Base-by-base conservation (phyloP, 768 basidiomycete species). In the Tricholoma flavovirens region DNA sequence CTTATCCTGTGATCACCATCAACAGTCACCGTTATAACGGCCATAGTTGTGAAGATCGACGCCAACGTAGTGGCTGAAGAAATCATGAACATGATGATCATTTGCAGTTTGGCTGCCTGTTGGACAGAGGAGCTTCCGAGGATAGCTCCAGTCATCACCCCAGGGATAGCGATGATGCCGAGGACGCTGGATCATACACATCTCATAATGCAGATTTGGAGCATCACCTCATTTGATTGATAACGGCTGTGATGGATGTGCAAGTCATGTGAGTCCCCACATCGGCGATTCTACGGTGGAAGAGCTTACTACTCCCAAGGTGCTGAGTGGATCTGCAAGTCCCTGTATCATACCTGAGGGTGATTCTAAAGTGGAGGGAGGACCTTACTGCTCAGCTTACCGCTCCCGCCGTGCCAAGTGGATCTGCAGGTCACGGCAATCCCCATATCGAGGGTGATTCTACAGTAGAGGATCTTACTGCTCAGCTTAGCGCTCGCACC, bases 21-120 rank as follows among this genome's bases (percentile, higher is more conserved):
- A 35, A 93, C 81, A 5, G 86, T 76, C 14, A 87, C 77, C 2
- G 68, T 66, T 9, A 93, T 77, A 6, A 83, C 77, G 36, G 83
- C 72, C 54, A 85, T 70, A 0, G 86, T 85, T 2, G 83, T 81
- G 49, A 81, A 72, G 51, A 90, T 84, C 3, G 85, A 78, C 8
- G 87, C 81, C 22, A 95, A 79, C 0, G 85, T 82, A 0, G 88
- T 87, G 56, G 83, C 81, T 0, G 91, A 84, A 3, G 86, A 84
- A 43, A 94, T 90, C 87, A 93, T 90, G 70, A 95, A 95, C 84
- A 93, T 89, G 71, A 95, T 92, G 54, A 95, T 84, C 87, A 93
- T 93, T 63, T 94, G 93, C 12, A 94, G 72, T 52, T 84, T 83
- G 1, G 90, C 90, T 0, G 93, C 93, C 70, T 93, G 90, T 19